Evolutionary conservation across 495 filamentous ascomycete genomes (phyloP).

Genomic region (Cenococcum geophilum): DNA sequence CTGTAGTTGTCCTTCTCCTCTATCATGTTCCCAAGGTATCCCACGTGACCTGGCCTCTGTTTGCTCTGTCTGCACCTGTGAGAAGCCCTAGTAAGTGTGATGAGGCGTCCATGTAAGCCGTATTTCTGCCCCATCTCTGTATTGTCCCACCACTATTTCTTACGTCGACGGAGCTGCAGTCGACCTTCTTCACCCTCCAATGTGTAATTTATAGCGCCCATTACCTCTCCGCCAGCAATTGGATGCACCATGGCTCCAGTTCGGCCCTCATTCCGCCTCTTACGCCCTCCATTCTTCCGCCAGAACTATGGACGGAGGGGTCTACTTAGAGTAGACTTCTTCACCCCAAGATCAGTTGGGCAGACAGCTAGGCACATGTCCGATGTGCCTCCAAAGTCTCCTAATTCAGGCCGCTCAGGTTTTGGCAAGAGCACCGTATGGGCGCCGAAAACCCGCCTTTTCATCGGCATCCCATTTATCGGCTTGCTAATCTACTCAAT

Average conservation of each 20-base stretch:
- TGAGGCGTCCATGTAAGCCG: background rate
- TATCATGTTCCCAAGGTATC: background rate
- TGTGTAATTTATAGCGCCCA: background rate
- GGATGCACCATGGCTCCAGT: slow-evolving; percentile 1
- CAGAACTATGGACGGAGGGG: slow-evolving; percentile 4
- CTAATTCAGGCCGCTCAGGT: background rate
- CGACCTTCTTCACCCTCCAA: background rate
- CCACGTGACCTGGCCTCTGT: background rate
- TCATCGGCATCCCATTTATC: slow-evolving; percentile 57
- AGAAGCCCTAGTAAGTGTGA: too few species aligned
- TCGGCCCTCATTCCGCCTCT: background rate
- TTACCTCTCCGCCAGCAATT: background rate
- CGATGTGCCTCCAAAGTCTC: background rate
- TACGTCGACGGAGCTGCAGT: background rate
- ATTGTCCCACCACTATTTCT: background rate
- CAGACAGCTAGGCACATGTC: slow-evolving; percentile 2
- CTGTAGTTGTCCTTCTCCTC: background rate
- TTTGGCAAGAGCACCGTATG: slow-evolving; percentile 1
- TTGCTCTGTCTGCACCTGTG: background rate
- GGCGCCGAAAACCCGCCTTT: slow-evolving; percentile 44
- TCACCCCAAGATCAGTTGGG: background rate
- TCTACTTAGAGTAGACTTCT: background rate
- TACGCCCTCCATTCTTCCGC: background rate
- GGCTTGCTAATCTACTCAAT: slow-evolving; percentile 61
- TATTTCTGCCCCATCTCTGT: background rate